A percentile compares a stretch with the other conserved stretches of the same genome.
Evolutionary conservation across 2,329 filamentous ascomycete genomes (phyloP).

Genomic region (Sclerotinia nivalis): DNA sequence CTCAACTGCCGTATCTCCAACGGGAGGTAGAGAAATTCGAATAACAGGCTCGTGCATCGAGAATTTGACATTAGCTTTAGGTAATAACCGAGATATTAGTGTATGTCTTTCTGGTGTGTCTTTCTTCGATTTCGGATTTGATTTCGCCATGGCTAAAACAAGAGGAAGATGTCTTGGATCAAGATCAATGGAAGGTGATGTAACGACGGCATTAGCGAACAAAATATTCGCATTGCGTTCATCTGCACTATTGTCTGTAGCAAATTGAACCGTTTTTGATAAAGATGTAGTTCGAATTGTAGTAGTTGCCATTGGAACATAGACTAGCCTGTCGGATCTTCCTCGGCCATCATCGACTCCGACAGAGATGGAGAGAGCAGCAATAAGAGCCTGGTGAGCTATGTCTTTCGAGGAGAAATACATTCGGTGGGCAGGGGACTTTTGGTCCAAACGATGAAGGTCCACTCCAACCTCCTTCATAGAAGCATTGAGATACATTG

Average conservation of each 20-base stretch:
- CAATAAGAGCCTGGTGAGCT: conserved; percentile 90
- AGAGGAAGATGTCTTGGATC: conserved; percentile 90
- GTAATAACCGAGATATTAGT: conserved; percentile 85
- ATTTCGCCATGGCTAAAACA: conserved; percentile 72
- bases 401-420: conserved; percentile 93
- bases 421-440: conserved; percentile 95
- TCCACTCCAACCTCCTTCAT: conserved; percentile 98
- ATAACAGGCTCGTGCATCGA: conserved; percentile 96
- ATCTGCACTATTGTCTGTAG: conserved; percentile 67
- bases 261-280: conserved; percentile 86
- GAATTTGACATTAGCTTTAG: conserved; percentile 91
- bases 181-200: conserved; percentile 90
- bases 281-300: conserved; percentile 92
- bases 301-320: conserved; percentile 96
- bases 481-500: conserved; percentile 79
- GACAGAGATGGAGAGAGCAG: conserved; percentile 87
- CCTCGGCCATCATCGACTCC: conserved; percentile 88
- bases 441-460: conserved; percentile 84
- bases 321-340: conserved; percentile 82
- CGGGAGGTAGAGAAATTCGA: conserved; percentile 81
- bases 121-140: conserved; percentile 49
- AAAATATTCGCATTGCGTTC: conserved; percentile 95
- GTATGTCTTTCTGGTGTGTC: conserved; percentile 56
- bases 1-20: conserved; percentile 62
- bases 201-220: conserved; percentile 94